Evolutionary conservation across 2,329 filamentous ascomycete species (phyloP).

Genomic region (Cercospora beticola): DNA sequence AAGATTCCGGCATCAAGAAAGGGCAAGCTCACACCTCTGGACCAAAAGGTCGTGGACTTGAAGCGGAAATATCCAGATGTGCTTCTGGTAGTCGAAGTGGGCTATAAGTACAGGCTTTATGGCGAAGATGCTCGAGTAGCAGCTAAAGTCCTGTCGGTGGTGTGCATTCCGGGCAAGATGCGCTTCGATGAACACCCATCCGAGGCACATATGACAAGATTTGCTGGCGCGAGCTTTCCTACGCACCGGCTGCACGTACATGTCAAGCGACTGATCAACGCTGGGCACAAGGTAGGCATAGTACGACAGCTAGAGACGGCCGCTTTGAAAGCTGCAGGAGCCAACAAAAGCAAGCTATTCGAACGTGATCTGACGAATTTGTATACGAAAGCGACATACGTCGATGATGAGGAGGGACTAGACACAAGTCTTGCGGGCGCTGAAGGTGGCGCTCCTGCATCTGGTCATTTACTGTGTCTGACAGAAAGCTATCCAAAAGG

Average conservation of each 20-base stretch:
- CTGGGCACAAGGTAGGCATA: slow-evolving; percentile 93
- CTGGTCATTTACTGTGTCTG: slow-evolving; percentile 89
- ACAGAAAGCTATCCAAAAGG: slow-evolving; percentile 80
- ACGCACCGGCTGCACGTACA: slow-evolving; percentile 90
- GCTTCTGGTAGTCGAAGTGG: slow-evolving; percentile 87
- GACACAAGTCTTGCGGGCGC: slow-evolving; percentile 57
- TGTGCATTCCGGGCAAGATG: slow-evolving; percentile 94
- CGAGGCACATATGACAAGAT: slow-evolving; percentile 86
- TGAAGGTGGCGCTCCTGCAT: slow-evolving; percentile 57
- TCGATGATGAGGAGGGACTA: slow-evolving; percentile 86
- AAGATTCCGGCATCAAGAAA: slow-evolving; percentile 63
- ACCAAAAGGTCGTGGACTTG: slow-evolving; percentile 89
- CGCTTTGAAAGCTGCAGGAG: slow-evolving; percentile 89
- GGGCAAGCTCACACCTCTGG: slow-evolving; percentile 86
- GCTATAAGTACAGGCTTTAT: slow-evolving; percentile 97
- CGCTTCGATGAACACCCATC: slow-evolving; percentile 92
- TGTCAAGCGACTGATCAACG: slow-evolving; percentile 85
- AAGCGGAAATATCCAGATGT: slow-evolving; percentile 90
- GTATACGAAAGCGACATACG: slow-evolving; percentile 97
- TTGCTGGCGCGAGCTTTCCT: slow-evolving; percentile 93
- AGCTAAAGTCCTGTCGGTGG: slow-evolving; percentile 86
- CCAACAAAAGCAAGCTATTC: slow-evolving; percentile 91
- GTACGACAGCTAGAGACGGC: slow-evolving; percentile 94
- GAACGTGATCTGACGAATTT: slow-evolving; percentile 90
- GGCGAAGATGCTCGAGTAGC: slow-evolving; percentile 90